These are phyloP conservation scores for Aspergillus sclerotiicarbonarius DNA, from an alignment of 495 filamentous ascomycete genomes.

Conservation along the genomic window DNA sequence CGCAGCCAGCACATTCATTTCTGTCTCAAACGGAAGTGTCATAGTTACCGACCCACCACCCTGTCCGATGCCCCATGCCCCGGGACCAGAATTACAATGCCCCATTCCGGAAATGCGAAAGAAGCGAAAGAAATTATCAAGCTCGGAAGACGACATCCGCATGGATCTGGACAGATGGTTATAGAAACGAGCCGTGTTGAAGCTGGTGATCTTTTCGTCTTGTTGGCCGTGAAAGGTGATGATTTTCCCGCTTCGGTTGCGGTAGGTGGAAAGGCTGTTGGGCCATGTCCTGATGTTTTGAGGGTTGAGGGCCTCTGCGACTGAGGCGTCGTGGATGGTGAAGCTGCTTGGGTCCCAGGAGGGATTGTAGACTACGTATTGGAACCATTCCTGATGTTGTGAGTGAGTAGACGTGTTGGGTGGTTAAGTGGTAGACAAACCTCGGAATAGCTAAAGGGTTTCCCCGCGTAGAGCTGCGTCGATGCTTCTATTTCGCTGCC, in stretches of 20 bases:
- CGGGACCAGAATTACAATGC: too few species aligned
- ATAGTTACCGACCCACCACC: too few species aligned
- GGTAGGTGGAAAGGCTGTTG: constrained; percentile 43
- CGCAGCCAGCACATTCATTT: too few species aligned
- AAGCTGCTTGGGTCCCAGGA: constrained; percentile 47
- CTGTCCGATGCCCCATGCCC: too few species aligned
- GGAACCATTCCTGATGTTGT: constrained; percentile 54
- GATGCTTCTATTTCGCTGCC: too few species aligned
- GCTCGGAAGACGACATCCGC: constrained; percentile 30
- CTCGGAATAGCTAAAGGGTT: too few species aligned
- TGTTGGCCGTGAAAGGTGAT: constrained; percentile 50
- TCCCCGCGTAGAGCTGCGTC: too few species aligned
- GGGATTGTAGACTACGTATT: constrained; percentile 54
- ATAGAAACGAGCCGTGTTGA: constrained; percentile 44
- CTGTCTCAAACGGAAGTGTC: too few species aligned
- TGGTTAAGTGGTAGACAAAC: too few species aligned
- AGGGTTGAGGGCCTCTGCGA: constrained; percentile 40
- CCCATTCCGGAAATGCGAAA: constrained; percentile 59
- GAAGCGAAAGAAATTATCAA: constrained; percentile 60
- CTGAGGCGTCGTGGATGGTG: constrained; percentile 38
- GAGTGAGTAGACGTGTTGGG: too few species aligned
- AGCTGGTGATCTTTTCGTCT: constrained; percentile 46
- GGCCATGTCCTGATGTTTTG: constrained; percentile 52
- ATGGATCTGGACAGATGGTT: constrained; percentile 44
- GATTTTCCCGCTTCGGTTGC: constrained; percentile 45